Conservation (phyloP, 768 basidiomycete species). For the Collybia sordida region DNA sequence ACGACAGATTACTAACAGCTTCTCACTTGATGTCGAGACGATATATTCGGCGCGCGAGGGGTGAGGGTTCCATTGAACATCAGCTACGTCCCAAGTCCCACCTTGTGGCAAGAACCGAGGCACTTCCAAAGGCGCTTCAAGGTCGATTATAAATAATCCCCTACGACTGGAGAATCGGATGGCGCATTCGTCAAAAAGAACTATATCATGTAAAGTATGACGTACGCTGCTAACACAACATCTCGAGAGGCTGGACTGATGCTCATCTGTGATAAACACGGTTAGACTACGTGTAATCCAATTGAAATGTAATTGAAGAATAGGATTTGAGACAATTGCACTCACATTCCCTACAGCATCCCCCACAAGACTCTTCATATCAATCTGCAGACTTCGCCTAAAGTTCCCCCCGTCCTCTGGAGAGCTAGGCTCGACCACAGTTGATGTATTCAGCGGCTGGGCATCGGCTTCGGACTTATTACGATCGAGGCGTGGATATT, state of each 20-base stretch:
- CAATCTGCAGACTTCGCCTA: constrained; percentile 62
- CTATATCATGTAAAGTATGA: background rate
- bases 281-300: background rate
- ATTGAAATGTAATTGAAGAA: background rate
- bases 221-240: constrained; percentile 84
- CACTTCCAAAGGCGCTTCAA: constrained; percentile 81
- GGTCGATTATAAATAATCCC: constrained; percentile 93
- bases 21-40: constrained; percentile 86
- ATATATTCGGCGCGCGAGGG: constrained; percentile 74
- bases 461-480: constrained; percentile 7
- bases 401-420: constrained; percentile 62
- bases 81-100: constrained; percentile 94
- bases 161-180: constrained; percentile 51
- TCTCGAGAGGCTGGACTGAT: constrained; percentile 89
- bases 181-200: too few species aligned
- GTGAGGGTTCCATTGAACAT: constrained; percentile 93
- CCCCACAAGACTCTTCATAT: constrained; percentile 78
- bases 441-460: background rate
- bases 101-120: constrained; percentile 96
- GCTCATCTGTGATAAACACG: constrained; percentile 63
- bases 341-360: constrained; percentile 83
- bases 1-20: constrained; percentile 56
- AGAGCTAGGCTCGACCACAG: constrained; percentile 8
- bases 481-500: constrained; percentile 1
- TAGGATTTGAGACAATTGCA: constrained; percentile 10